A percentile compares a stretch with the other conserved stretches of the same genome.
Evolutionary conservation across 2,329 filamentous ascomycete species (phyloP).

Genomic region (Phaeosphaeriaceae sp.): DNA sequence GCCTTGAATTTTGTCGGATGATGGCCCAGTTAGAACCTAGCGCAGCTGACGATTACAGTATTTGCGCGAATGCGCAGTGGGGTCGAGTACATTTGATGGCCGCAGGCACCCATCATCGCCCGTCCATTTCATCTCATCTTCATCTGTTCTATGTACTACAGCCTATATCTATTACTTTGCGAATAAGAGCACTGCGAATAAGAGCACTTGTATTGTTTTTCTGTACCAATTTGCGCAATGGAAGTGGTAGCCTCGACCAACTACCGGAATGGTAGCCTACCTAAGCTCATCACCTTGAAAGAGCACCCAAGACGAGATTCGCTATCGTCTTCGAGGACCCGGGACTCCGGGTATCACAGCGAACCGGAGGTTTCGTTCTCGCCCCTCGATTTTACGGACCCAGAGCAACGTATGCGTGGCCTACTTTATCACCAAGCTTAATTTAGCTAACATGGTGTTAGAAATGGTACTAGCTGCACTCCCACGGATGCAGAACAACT

Average conservation of each 20-base stretch:
- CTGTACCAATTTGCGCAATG: constrained; percentile 18
- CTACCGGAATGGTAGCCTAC: constrained; percentile 17
- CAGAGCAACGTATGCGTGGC: constrained; percentile 21
- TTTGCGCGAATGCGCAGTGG: constrained; percentile 29
- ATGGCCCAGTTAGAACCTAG: constrained; percentile 8
- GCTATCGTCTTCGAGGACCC: constrained; percentile 33
- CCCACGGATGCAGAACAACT: constrained; percentile 9
- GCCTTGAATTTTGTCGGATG: constrained; percentile 16
- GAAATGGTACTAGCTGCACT: constrained; percentile 10
- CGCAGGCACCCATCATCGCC: constrained; percentile 14
- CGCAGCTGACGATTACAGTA: constrained; percentile 17
- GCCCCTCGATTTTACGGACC: constrained; percentile 25
- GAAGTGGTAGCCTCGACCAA: constrained; percentile 10
- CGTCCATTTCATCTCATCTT: background rate
- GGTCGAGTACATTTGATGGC: constrained; percentile 15
- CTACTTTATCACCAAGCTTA: background rate
- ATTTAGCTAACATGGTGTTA: constrained; percentile 12
- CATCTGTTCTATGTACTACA: background rate
- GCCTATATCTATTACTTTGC: constrained; percentile 1
- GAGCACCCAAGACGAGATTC: constrained; percentile 30
- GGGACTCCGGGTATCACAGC: constrained; percentile 42
- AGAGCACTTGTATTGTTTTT: background rate
- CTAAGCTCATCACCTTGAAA: constrained; percentile 24
- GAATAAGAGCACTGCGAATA: no score
- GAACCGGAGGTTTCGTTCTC: constrained; percentile 35